Conservation (phyloP, 345 rosid genomes). For the Gossypium arboreum region DNA sequence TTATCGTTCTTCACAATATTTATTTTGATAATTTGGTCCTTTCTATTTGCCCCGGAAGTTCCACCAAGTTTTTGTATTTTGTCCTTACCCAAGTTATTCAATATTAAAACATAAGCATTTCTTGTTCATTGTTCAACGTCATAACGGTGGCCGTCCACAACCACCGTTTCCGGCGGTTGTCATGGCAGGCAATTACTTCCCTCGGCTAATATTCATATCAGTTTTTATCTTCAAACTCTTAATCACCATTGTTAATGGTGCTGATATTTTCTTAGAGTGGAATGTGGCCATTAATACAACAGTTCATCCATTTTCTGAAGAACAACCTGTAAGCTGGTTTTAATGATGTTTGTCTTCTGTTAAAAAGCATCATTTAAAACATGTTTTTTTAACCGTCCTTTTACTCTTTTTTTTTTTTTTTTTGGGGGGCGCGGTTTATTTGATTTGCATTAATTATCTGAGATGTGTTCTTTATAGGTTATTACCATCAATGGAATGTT, state of each 20-base stretch:
- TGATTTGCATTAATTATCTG: not conserved
- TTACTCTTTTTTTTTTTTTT: not conserved
- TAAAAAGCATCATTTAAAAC: not conserved
- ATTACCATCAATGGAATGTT: conserved; percentile 43
- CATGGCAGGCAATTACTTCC: conserved; percentile 14
- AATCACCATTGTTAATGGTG: conserved; percentile 9
- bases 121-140: not conserved
- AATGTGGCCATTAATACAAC: conserved; percentile 22
- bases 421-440: not conserved
- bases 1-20: not conserved
- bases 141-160: not conserved
- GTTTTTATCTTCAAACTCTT: conserved; percentile 7
- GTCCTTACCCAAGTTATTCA: not conserved
- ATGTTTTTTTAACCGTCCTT: not conserved
- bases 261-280: conserved; percentile 32
- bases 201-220: not conserved
- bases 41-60: conserved; percentile 4
- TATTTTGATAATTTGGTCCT: not conserved
- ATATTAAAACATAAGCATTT: not conserved
- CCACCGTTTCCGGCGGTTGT: not conserved
- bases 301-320: not conserved
- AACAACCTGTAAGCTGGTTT: conserved; percentile 28
- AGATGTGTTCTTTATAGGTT: conserved; percentile 21
- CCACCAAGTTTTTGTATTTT: not conserved
- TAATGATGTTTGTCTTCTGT: not conserved